phyloP scores from a whole-genome alignment of 306 rosid species.

The Medicago ruthenica region DNA sequence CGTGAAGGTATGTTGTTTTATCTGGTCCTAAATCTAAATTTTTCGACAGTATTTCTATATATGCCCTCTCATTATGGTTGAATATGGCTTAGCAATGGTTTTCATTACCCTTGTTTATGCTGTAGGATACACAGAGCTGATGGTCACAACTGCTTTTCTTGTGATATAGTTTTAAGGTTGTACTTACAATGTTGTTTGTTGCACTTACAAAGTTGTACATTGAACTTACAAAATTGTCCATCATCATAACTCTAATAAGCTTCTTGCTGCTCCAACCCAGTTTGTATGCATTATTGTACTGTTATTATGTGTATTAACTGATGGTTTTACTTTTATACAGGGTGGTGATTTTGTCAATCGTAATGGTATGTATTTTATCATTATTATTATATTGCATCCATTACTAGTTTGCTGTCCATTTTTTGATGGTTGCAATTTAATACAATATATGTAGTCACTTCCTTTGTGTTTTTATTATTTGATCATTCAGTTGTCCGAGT shows the following conservation, averaged over 20 bases:
- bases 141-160: slow-evolving; percentile 81
- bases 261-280: slow-evolving; percentile 47
- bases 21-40: slow-evolving; percentile 17
- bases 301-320: slow-evolving; percentile 40
- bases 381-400: slow-evolving; percentile 7
- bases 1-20: slow-evolving; percentile 69
- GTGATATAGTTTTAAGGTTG: slow-evolving; percentile 74
- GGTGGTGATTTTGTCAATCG: slow-evolving; percentile 92
- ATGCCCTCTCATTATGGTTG: slow-evolving; percentile 52
- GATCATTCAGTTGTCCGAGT: slow-evolving; percentile 53
- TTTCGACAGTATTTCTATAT: slow-evolving; percentile 30
- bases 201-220: neutral
- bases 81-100: slow-evolving; percentile 72
- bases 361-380: slow-evolving; percentile 65
- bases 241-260: slow-evolving; percentile 53
- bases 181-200: slow-evolving; percentile 55
- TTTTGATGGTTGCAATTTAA: slow-evolving; percentile 46
- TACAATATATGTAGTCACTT: slow-evolving; percentile 45
- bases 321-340: slow-evolving; percentile 57
- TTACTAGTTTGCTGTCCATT: slow-evolving; percentile 21
- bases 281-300: slow-evolving; percentile 32
- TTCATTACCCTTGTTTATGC: slow-evolving; percentile 85
- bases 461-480: slow-evolving; percentile 51
- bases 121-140: slow-evolving; percentile 96
- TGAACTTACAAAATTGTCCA: slow-evolving; percentile 18